These are phyloP conservation scores for Gillenia trifoliata DNA, from an alignment of 306 rosid genomes.

Conservation along the genomic window DNA sequence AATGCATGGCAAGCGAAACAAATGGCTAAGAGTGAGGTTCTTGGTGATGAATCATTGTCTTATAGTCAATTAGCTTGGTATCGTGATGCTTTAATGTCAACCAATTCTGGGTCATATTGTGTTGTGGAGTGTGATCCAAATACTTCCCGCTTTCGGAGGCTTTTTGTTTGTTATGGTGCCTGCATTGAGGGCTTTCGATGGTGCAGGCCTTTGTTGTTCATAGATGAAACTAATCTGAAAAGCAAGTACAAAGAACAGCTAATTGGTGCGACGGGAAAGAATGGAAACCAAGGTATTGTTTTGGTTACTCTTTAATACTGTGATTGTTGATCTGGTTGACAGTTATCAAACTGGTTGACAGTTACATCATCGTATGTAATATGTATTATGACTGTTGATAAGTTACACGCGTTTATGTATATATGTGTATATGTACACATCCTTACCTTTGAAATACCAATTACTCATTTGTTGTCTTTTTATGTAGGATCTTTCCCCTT, in stretches of 20 bases:
- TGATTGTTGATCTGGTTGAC: neutral
- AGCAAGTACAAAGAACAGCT: neutral
- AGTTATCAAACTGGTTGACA: no score
- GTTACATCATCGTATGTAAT: neutral
- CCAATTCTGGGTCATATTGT: neutral
- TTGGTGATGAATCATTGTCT: neutral
- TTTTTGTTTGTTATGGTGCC: conserved; percentile 3
- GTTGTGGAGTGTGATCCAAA: neutral
- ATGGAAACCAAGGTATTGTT: neutral
- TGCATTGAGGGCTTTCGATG: neutral
- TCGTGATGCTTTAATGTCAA: neutral
- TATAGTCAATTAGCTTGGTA: neutral
- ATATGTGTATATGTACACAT: no score
- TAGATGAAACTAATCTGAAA: neutral
- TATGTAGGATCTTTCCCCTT: neutral
- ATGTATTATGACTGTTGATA: no score
- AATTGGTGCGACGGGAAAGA: neutral
- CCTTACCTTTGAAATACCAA: neutral
- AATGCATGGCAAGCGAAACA: neutral
- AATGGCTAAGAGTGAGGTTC: neutral
- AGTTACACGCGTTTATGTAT: no score
- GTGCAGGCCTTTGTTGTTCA: conserved; percentile 8
- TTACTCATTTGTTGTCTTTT: neutral
- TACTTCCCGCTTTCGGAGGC: neutral
- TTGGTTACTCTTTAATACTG: no score